Base-by-base conservation (phyloP, 306 rosid genomes). In the Vachellia pachyceras region DNA sequence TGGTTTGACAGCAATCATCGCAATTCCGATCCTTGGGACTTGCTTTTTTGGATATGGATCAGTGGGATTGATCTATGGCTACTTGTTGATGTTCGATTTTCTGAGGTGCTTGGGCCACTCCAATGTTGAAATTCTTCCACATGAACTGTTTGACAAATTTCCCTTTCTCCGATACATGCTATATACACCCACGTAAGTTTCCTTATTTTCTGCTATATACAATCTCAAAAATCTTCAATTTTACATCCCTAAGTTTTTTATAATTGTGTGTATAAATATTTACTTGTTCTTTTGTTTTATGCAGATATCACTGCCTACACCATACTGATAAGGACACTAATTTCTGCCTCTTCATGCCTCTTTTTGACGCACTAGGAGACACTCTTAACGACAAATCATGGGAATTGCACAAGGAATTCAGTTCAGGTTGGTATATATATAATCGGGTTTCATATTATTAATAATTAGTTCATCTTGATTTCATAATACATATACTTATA, bases 311-410 rank as follows among this genome's bases (percentile, higher is more conserved):
- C 78, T 91, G 72, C 69, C 85, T 94, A 23, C 98, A 94, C 84
- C 97, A 86, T 75, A 87, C 91, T 18, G 93, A 92, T 40, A 90
- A 74, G 93, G 89, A 57, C 20, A 64, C 84, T 72, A 94, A 94
- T 72, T 92, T 92, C 89, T 92, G 97, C 90, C 97, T 94, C 77
- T 94, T 92, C 73, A 92, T 94, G 98, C 98, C 98, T 72, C 87
- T 94, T 42, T 94, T 94, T 75, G 97, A 94, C 55, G 89, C 78
- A 3, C 29, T 94, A 11, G 91, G 98, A 77, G 79, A 87, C 7
- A 94, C 97, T 0, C 83, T 89, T 9, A 88, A 87, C 85, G 44
- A 22, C 8, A 88, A 82, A 42, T 89, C 98, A 2, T 92, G 97
- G 98, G 80, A 87, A 65, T 77, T 88, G 22, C 97, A 92, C 85